phyloP scores from a whole-genome alignment of 2,329 filamentous ascomycete genomes.

The Trichoderma sp. region DNA sequence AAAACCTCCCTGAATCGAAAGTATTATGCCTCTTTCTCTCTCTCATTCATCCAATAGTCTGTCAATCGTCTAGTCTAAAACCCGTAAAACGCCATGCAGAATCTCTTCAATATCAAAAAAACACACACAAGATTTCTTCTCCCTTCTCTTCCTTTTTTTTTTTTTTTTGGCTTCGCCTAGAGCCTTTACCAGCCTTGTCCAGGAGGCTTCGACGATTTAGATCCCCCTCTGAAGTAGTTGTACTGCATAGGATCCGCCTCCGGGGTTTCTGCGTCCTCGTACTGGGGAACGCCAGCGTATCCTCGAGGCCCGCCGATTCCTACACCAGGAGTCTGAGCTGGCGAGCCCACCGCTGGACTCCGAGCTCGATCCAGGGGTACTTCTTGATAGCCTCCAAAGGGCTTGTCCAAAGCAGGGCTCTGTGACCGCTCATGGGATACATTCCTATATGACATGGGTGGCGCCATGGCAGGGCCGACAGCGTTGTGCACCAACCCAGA shows the following conservation, averaged over 20 bases:
- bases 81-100: constrained; percentile 29
- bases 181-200: constrained; percentile 43
- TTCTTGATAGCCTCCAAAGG: constrained; percentile 31
- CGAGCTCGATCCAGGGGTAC: constrained; percentile 30
- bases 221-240: constrained; percentile 57
- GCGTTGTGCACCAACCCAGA: constrained; percentile 56
- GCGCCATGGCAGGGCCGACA: constrained; percentile 51
- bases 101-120: constrained; percentile 15
- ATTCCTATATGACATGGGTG: constrained; percentile 34
- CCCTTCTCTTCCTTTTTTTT: neutral
- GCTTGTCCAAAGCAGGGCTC: neutral
- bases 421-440: constrained; percentile 30
- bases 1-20: neutral
- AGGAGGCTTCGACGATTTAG: constrained; percentile 35
- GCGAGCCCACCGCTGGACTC: constrained; percentile 24
- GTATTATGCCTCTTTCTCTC: neutral
- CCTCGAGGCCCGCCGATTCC: constrained; percentile 56
- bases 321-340: constrained; percentile 40
- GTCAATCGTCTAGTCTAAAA: constrained; percentile 22
- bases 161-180: neutral
- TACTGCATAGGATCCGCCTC: constrained; percentile 52
- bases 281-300: constrained; percentile 61
- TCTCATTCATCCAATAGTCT: neutral
- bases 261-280: constrained; percentile 42
- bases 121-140: constrained; percentile 16